A percentile compares a stretch with the other conserved stretches of the same genome.
Conservation (phyloP, 805 yeast species). For the Tetrapisispora namnaoensis region DNA sequence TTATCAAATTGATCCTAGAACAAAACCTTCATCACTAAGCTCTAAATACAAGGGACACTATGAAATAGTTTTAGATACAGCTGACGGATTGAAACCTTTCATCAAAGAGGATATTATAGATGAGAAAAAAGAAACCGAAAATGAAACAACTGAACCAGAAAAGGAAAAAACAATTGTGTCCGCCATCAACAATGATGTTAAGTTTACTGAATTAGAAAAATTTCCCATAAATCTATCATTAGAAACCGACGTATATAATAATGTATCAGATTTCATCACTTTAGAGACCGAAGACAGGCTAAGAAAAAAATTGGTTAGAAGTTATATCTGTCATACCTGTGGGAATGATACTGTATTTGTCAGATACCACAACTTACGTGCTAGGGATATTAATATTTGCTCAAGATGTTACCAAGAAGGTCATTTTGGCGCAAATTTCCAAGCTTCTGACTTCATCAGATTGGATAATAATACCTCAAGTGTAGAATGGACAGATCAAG, state of each 20-base stretch:
- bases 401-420: constrained; percentile 82
- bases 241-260: constrained; percentile 72
- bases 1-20: constrained; percentile 73
- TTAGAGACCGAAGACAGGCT: constrained; percentile 36
- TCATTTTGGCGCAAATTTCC: constrained; percentile 81
- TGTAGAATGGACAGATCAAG: constrained; percentile 77
- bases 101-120: constrained; percentile 8
- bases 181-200: background rate
- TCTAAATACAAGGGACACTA: constrained; percentile 98
- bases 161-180: background rate
- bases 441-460: constrained; percentile 80
- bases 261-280: constrained; percentile 55
- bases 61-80: constrained; percentile 85
- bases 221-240: constrained; percentile 68
- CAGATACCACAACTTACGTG: constrained; percentile 82
- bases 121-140: constrained; percentile 5
- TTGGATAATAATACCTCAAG: constrained; percentile 35
- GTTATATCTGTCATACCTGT: constrained; percentile 60
- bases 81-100: constrained; percentile 77
- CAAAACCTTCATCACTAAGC: constrained; percentile 77
- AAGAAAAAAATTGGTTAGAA: constrained; percentile 36
- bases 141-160: constrained; percentile 2
- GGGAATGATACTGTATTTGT: constrained; percentile 82
- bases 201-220: background rate
- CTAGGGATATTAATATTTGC: constrained; percentile 60